These are phyloP conservation scores for Solanum sparsipilum DNA, from an alignment of 257 asterid species.

Conservation along the genomic window DNA sequence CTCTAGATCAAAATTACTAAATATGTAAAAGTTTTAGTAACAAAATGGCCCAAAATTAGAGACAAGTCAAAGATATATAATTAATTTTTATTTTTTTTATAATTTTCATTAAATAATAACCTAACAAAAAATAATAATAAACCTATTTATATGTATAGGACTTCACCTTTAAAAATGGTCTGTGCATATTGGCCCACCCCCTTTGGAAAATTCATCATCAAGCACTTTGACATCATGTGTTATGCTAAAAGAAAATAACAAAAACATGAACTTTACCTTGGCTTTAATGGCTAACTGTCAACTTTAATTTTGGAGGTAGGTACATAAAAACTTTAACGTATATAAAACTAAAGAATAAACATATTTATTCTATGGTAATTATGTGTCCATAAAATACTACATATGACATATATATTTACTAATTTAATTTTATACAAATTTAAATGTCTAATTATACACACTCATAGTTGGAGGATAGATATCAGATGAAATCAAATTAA, in stretches of 20 bases:
- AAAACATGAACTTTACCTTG: background rate
- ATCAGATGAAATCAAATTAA: too few species aligned
- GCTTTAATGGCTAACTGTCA: background rate
- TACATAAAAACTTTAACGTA: too few species aligned
- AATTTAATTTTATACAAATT: too few species aligned
- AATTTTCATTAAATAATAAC: background rate
- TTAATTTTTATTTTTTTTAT: too few species aligned
- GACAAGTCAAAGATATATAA: background rate
- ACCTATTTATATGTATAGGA: background rate
- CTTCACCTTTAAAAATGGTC: background rate
- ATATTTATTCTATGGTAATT: too few species aligned
- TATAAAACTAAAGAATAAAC: too few species aligned
- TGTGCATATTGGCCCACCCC: background rate
- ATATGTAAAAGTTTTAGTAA: background rate
- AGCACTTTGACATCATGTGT: background rate
- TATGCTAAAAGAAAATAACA: background rate
- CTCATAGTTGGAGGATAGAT: fast-evolving
- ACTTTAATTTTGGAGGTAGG: too few species aligned
- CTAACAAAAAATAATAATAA: background rate
- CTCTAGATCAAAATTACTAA: background rate
- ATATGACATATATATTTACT: too few species aligned
- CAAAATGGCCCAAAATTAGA: background rate
- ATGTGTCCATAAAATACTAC: too few species aligned
- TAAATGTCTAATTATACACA: too few species aligned
- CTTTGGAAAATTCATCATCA: background rate